phyloP scores from a whole-genome alignment of 176 grass and related monocot species.

The Secale cereale region DNA sequence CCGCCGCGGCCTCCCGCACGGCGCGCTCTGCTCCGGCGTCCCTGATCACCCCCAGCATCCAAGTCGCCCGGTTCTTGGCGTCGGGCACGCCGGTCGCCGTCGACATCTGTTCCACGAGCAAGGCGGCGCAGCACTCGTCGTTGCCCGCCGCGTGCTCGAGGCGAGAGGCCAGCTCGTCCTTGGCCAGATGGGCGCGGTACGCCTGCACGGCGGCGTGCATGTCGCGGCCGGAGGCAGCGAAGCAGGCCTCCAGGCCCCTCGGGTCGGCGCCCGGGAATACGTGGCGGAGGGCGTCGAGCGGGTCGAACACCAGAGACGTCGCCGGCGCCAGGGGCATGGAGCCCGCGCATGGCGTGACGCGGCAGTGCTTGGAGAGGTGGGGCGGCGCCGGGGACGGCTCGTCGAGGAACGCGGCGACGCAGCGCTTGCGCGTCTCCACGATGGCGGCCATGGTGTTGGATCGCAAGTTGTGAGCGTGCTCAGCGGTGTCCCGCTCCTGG shows the following conservation, averaged over 20 bases:
- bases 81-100: not conserved
- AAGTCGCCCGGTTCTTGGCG: constrained; percentile 2
- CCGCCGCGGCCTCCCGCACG: not conserved
- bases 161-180: not conserved
- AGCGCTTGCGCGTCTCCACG: not conserved
- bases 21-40: not conserved
- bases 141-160: not conserved
- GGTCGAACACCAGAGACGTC: not conserved
- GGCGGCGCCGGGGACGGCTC: not conserved
- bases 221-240: not conserved
- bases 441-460: not conserved
- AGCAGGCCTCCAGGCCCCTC: not conserved
- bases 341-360: not conserved
- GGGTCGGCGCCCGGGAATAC: constrained; percentile 2
- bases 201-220: not conserved
- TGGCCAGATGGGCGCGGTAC: not conserved
- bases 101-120: constrained; percentile 18
- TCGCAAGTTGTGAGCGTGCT: not conserved
- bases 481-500: not conserved
- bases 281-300: not conserved
- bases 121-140: not conserved
- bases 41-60: not conserved
- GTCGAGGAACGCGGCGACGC: not conserved
- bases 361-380: constrained; percentile 4
- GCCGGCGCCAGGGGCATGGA: not conserved